Conservation (phyloP, 1,284 basidiomycete species). For the Gymnopus androsaceus region DNA sequence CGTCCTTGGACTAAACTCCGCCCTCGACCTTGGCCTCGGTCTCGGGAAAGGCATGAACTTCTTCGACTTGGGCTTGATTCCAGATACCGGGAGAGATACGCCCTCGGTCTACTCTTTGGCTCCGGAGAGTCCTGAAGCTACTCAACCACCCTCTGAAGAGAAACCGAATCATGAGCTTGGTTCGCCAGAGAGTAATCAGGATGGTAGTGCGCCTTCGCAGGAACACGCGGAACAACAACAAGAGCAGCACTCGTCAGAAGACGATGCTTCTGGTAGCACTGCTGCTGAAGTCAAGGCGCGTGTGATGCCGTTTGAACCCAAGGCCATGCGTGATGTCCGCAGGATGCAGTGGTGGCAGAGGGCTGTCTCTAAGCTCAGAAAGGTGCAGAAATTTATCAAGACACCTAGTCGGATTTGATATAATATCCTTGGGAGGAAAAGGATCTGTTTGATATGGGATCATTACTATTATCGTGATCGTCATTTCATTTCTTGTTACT, state of each 20-base stretch:
- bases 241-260: background rate
- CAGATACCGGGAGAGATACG: slow-evolving; percentile 31
- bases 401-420: background rate
- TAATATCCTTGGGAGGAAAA: too few species aligned
- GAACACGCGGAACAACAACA: background rate
- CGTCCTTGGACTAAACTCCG: slow-evolving; percentile 35
- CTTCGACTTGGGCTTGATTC: slow-evolving; percentile 37
- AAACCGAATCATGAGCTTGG: background rate
- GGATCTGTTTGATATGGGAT: too few species aligned
- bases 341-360: slow-evolving; percentile 5
- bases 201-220: too few species aligned
- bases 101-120: slow-evolving; percentile 40
- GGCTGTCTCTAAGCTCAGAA: background rate
- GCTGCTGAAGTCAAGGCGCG: background rate
- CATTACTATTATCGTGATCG: too few species aligned
- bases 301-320: slow-evolving; percentile 5
- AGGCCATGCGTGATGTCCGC: slow-evolving; percentile 2
- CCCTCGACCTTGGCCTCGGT: slow-evolving; percentile 39
- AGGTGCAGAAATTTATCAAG: slow-evolving; percentile 4
- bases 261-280: slow-evolving; percentile 1
- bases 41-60: slow-evolving; percentile 35
- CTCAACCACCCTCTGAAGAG: background rate
- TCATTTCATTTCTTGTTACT: too few species aligned
- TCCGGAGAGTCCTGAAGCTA: slow-evolving; percentile 24
- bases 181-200: background rate